Percentiles rank a stretch among this genome's conserved stretches.
These are phyloP conservation scores for Chalaropsis thielavioides DNA, from an alignment of 2,329 filamentous ascomycete genomes.

Conservation along the genomic window DNA sequence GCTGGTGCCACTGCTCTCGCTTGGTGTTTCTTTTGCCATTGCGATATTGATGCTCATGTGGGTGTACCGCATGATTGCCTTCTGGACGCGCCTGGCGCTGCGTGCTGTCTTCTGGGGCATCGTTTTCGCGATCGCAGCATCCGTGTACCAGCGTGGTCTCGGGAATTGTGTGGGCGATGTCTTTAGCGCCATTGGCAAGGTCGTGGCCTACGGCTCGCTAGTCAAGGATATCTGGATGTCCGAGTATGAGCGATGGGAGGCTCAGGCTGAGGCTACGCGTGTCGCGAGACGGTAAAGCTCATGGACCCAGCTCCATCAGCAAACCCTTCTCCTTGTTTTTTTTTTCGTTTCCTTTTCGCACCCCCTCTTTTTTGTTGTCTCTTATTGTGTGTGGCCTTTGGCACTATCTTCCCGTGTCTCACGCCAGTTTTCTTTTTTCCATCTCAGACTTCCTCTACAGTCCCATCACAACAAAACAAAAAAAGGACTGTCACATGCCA, in stretches of 20 bases:
- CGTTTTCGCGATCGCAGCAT: slow-evolving; percentile 38
- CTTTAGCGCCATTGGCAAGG: slow-evolving; percentile 29
- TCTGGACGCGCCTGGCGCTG: slow-evolving; percentile 56
- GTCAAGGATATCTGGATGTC: slow-evolving; percentile 40
- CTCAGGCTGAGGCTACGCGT: slow-evolving; percentile 27
- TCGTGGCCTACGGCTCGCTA: slow-evolving; percentile 34
- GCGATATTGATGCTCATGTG: slow-evolving; percentile 28
- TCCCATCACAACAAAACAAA: background rate
- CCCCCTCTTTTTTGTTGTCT: slow-evolving; percentile 5
- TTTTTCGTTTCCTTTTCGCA: background rate
- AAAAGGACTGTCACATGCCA: background rate
- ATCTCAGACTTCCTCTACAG: background rate
- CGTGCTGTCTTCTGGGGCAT: slow-evolving; percentile 49
- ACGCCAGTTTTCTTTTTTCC: background rate
- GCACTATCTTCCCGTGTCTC: background rate
- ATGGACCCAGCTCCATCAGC: background rate
- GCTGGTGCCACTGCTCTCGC: slow-evolving; percentile 25
- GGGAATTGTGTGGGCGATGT: slow-evolving; percentile 49
- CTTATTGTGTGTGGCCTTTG: background rate
- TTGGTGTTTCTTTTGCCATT: slow-evolving; percentile 23
- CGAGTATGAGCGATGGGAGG: slow-evolving; percentile 45
- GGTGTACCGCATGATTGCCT: slow-evolving; percentile 57
- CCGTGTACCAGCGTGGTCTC: slow-evolving; percentile 50
- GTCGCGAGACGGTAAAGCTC: slow-evolving; percentile 14
- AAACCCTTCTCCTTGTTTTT: background rate